A percentile compares a stretch with the other conserved stretches of the same genome.
These are phyloP conservation scores for Chenopodium album DNA, from an alignment of 148 eudicot genomes.

Conservation along the genomic window DNA sequence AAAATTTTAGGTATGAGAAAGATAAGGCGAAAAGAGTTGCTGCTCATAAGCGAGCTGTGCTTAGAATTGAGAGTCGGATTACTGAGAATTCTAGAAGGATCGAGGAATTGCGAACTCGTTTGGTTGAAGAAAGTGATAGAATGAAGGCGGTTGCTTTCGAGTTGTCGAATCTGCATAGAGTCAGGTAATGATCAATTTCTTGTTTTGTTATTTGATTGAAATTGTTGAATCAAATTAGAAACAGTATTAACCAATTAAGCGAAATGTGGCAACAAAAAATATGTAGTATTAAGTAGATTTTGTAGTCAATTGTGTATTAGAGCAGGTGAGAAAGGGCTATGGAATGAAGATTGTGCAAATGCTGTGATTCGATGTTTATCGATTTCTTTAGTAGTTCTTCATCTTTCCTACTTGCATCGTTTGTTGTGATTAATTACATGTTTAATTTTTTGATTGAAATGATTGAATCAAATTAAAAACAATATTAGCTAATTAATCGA, in stretches of 20 bases:
- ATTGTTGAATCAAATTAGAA: no score
- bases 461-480: no score
- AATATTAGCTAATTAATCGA: no score
- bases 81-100: conserved; percentile 46
- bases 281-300: no score
- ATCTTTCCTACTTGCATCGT: not conserved
- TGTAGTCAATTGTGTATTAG: no score
- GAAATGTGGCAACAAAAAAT: no score
- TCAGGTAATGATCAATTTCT: conserved; percentile 44
- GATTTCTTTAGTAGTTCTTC: not conserved
- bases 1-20: conserved; percentile 56
- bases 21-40: conserved; percentile 55
- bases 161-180: conserved; percentile 46
- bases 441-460: no score
- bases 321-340: not conserved
- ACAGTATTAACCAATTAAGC: no score
- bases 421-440: not conserved
- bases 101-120: conserved; percentile 33
- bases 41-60: conserved; percentile 58
- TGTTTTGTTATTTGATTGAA: not conserved
- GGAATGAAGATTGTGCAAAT: not conserved
- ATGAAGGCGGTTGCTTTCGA: conserved; percentile 45
- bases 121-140: conserved; percentile 47
- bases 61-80: conserved; percentile 68
- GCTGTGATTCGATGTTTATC: not conserved